Evolutionary conservation across 2,329 filamentous ascomycete genomes (phyloP), one percentile per base, ranked within the genome.

Genomic region (Lachnellula suecica): DNA sequence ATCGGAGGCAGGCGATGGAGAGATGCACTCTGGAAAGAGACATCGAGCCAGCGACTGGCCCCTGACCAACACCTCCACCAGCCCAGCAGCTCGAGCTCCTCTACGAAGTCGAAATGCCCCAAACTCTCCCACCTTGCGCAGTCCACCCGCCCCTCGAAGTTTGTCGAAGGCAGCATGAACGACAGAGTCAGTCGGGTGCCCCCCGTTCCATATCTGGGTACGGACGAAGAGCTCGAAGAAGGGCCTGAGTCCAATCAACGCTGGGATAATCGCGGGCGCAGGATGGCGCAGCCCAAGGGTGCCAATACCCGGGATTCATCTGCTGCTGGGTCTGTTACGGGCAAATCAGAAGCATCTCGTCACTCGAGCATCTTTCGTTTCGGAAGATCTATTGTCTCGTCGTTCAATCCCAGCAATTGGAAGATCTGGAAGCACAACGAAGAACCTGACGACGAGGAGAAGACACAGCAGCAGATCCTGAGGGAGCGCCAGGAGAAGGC

Each of bases 101-200:
- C 49, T 57, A n/a, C 44, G 51, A 49, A 46, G 47, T 44, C 58
- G 57, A 54, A 59, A 56, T 61, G 34, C 65, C 61, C 49, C 66
- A 66, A 51, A 67, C 62, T 48, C 64, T 62, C 54, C 55, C 50
- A 56, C 11, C 56, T 61, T 24, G 31, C 71, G 53, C 67, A 72
- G 71, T 42, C 40, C 17, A 42, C 60, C 74, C 82, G 73, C 67
- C 83, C 71, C 76, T 95, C 79, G 64, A 86, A 72, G 49, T 87
- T 87, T 59, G 70, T 81, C 34, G 91, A 96, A 71, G 91, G 88
- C 37, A 93, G 87, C 64, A 93, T 96, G 89, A 90, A 86, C 65
- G 89, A 95, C 70, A 84, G 88, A 59, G 76, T 82, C 27, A 92
- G 88, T 64, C 79, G 83, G 53, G 81, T 78, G 53, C 90, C 90